Conservation (phyloP, 75 land plant genomes). For the Picea sitchensis region DNA sequence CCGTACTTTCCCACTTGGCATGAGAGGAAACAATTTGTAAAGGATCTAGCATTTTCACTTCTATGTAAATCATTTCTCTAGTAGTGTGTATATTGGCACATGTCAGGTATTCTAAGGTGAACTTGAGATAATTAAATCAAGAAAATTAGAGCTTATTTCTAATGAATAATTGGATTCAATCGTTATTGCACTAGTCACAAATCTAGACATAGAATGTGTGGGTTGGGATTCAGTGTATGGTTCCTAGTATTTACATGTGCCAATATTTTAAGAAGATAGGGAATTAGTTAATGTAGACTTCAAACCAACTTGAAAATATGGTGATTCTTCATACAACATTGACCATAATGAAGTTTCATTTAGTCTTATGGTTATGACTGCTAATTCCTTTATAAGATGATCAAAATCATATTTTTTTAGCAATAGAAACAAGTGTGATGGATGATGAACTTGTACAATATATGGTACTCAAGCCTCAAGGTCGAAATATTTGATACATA, state of each 20-base stretch:
- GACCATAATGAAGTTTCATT: background rate
- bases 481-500: too few species aligned
- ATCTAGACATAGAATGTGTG: background rate
- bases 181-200: background rate
- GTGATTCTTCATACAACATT: background rate
- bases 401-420: too few species aligned
- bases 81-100: slow-evolving; percentile 59
- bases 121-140: background rate
- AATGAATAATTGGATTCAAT: background rate
- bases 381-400: background rate
- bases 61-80: slow-evolving; percentile 65
- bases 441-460: background rate
- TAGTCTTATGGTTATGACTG: background rate
- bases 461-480: background rate
- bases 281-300: background rate
- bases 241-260: background rate
- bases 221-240: background rate
- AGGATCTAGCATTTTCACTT: slow-evolving; percentile 74
- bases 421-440: background rate
- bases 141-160: background rate
- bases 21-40: slow-evolving; percentile 34
- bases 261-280: background rate
- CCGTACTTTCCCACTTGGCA: slow-evolving; percentile 17
- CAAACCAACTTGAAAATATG: background rate
- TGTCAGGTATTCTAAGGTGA: too few species aligned